Percentiles rank a stretch among this genome's conserved stretches.
Evolutionary conservation across 768 basidiomycete genomes (phyloP).

Genomic region (Tylopilus sp.): DNA sequence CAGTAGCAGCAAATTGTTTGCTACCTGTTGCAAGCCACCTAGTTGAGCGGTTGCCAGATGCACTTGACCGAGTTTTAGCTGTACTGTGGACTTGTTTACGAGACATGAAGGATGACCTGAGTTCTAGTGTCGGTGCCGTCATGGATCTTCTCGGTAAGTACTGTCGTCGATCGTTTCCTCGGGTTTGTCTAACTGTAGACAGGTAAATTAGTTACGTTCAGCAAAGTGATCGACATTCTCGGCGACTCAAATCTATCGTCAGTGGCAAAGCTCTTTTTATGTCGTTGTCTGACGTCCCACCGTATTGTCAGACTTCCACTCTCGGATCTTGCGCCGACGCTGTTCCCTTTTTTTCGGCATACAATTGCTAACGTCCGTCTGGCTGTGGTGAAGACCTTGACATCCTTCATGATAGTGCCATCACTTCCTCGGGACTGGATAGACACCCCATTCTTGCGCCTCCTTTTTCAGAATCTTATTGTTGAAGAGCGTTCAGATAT

Average conservation of each 20-base stretch:
- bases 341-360: conserved; percentile 97
- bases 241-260: conserved; percentile 69
- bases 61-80: conserved; percentile 68
- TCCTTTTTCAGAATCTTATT: conserved; percentile 91
- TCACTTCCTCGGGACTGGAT: conserved; percentile 82
- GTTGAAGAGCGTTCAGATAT: conserved; percentile 89
- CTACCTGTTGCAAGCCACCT: conserved; percentile 83
- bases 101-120: conserved; percentile 94
- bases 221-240: conserved; percentile 73
- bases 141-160: conserved; percentile 90
- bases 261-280: conserved; percentile 29
- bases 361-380: conserved; percentile 91
- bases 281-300: conserved; percentile 1
- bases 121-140: conserved; percentile 93
- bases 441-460: conserved; percentile 65
- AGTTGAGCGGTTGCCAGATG: conserved; percentile 69
- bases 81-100: conserved; percentile 89
- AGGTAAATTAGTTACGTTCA: conserved; percentile 83
- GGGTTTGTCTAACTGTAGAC: conserved; percentile 3
- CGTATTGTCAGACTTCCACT: conserved; percentile 60
- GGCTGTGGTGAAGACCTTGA: conserved; percentile 85
- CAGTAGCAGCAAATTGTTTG: conserved; percentile 90
- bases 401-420: conserved; percentile 78
- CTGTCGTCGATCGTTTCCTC: conserved; percentile 13
- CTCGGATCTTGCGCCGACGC: conserved; percentile 74